Conservation (phyloP, 2,329 filamentous ascomycete species). For the Trichoderma harzianum region DNA sequence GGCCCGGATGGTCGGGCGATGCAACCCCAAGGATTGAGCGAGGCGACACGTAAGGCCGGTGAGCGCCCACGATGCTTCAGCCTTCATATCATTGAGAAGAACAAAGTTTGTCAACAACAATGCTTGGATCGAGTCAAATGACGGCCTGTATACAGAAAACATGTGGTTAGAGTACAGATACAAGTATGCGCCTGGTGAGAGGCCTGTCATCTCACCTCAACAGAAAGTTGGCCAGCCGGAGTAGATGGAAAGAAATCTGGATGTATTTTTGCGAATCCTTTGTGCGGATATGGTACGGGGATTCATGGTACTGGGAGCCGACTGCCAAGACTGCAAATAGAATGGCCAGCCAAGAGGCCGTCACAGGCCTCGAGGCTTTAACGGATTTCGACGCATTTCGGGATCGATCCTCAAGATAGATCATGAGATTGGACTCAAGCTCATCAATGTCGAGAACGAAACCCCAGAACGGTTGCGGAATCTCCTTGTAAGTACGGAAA, state of each 20-base stretch:
- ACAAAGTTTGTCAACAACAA: slow-evolving; percentile 61
- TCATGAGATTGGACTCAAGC: slow-evolving; percentile 61
- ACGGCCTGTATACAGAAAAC: slow-evolving; percentile 43
- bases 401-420: slow-evolving; percentile 62
- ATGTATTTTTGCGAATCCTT: slow-evolving; percentile 59
- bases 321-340: slow-evolving; percentile 63
- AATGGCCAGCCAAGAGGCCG: slow-evolving; percentile 64
- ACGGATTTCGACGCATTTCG: slow-evolving; percentile 48
- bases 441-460: slow-evolving; percentile 65
- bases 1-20: slow-evolving; percentile 47
- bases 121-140: slow-evolving; percentile 63
- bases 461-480: slow-evolving; percentile 65
- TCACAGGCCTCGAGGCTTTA: slow-evolving; percentile 50
- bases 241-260: slow-evolving; percentile 63
- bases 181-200: background rate
- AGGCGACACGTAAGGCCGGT: slow-evolving; percentile 61
- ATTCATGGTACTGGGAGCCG: slow-evolving; percentile 64
- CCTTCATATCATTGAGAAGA: slow-evolving; percentile 66
- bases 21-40: slow-evolving; percentile 62
- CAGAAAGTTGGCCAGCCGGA: slow-evolving; percentile 61
- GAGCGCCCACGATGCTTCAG: slow-evolving; percentile 64
- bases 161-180: background rate
- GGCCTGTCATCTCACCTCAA: slow-evolving; percentile 42
- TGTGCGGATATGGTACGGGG: slow-evolving; percentile 59
- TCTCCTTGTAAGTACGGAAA: slow-evolving; percentile 65